Evolutionary conservation across 1,284 basidiomycete species (phyloP).

Genomic region (Agaricales sp.): DNA sequence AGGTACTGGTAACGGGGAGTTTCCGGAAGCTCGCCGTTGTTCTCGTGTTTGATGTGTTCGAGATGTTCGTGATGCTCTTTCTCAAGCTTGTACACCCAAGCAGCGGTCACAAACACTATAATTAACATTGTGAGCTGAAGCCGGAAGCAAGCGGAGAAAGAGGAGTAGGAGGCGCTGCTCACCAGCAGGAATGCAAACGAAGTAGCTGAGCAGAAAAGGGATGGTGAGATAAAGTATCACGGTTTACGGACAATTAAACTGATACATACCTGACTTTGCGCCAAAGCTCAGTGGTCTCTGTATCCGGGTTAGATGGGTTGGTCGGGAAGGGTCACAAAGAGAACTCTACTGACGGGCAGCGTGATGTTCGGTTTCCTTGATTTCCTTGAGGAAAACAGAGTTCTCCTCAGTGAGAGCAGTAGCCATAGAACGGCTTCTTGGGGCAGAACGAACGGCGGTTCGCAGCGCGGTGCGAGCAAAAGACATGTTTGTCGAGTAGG

Average conservation of each 20-base stretch:
- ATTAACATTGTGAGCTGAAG: slow-evolving; percentile 9
- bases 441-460: slow-evolving; percentile 17
- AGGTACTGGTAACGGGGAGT: slow-evolving; percentile 66
- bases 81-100: slow-evolving; percentile 71
- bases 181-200: slow-evolving; percentile 68
- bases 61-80: slow-evolving; percentile 63
- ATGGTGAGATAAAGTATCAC: no score
- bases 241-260: no score
- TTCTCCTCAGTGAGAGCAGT: slow-evolving; percentile 28
- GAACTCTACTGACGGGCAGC: slow-evolving; percentile 42
- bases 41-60: slow-evolving; percentile 64
- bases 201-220: slow-evolving; percentile 61
- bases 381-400: slow-evolving; percentile 39
- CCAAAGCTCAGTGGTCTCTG: slow-evolving; percentile 74
- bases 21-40: slow-evolving; percentile 66
- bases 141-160: slow-evolving; percentile 5
- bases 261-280: slow-evolving; percentile 70
- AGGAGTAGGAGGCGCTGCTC: slow-evolving; percentile 17
- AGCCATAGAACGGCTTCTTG: slow-evolving; percentile 19
- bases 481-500: slow-evolving; percentile 34
- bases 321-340: slow-evolving; percentile 6
- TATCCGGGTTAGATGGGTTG: slow-evolving; percentile 6
- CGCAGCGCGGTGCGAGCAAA: slow-evolving; percentile 16
- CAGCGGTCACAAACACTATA: slow-evolving; percentile 51
- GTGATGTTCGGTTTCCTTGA: slow-evolving; percentile 53